These are phyloP conservation scores for Macrolepiota dolichaula DNA, from an alignment of 768 basidiomycete genomes.

Conservation along the genomic window DNA sequence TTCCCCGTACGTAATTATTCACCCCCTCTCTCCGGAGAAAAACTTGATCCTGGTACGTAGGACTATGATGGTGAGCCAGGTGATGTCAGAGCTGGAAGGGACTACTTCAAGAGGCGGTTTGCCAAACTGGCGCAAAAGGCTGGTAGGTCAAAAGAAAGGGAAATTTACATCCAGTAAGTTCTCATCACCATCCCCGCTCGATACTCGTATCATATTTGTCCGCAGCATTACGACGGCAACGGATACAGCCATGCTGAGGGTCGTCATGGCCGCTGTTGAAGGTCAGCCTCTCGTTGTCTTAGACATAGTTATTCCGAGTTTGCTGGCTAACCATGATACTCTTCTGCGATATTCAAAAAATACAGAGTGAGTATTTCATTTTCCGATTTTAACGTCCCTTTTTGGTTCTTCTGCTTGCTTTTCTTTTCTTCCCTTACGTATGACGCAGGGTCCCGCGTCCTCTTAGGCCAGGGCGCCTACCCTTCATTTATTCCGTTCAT, in stretches of 20 bases:
- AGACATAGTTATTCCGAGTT: slow-evolving; percentile 1
- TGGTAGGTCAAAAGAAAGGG: slow-evolving; percentile 79
- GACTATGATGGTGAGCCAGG: slow-evolving; percentile 81
- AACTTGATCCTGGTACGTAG: slow-evolving; percentile 31
- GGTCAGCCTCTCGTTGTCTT: slow-evolving; percentile 43
- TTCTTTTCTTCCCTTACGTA: slow-evolving; percentile 14
- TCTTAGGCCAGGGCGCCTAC: background rate
- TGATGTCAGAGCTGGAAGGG: slow-evolving; percentile 72
- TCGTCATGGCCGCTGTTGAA: slow-evolving; percentile 96
- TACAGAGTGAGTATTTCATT: slow-evolving; percentile 12
- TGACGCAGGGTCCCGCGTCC: background rate
- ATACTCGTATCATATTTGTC: slow-evolving; percentile 4
- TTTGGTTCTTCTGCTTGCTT: slow-evolving; percentile 16
- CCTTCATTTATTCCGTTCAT: background rate
- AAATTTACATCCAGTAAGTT: slow-evolving; percentile 91
- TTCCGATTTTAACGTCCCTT: slow-evolving; percentile 19
- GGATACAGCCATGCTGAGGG: slow-evolving; percentile 82
- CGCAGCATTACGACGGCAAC: slow-evolving; percentile 84
- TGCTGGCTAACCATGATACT: slow-evolving; percentile 44
- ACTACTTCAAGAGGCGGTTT: slow-evolving; percentile 90
- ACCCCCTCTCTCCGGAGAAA: background rate
- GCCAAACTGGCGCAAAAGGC: slow-evolving; percentile 80
- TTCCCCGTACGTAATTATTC: slow-evolving; percentile 62
- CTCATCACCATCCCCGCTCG: background rate
- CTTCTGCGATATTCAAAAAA: slow-evolving; percentile 16